Base-by-base conservation (phyloP, 2,329 filamentous ascomycete genomes). In the Aurifilum marmelostoma region DNA sequence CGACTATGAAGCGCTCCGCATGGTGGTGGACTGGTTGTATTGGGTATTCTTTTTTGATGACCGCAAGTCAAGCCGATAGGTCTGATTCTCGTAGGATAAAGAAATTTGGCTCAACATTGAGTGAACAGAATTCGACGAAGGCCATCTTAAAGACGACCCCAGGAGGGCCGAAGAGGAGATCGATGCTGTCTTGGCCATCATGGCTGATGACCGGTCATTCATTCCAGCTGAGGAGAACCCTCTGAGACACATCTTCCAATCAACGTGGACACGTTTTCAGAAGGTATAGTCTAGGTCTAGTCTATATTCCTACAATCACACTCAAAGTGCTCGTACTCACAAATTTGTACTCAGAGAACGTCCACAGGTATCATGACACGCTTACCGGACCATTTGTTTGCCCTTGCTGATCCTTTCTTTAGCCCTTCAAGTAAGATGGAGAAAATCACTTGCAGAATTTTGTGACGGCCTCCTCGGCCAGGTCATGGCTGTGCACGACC, bases 21-120 rank as follows among this genome's bases (percentile, higher is more conserved):
- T 61, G 58, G 58, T 61, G 12, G 58, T 61, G 32, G 58, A 61
- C n/a, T 61, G 58, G 58, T 70, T 75, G 73, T 62, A 75, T 16
- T 61, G 58, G 58, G 58, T 54, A 27, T 54, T 54, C 24, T 54
- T 54, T 27, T 54, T 54, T 16, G 50, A 54, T 54, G 50, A 54
- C 16, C 50, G 50, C 29, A 27, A 9, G 50, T 54, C 2, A 12
- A 5, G 29, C 14, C 14, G 24, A 54, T 9, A 27, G 11, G 3
- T 27, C 14, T 12, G 14, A 16, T 7, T 11, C 8, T 47, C 9
- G 43, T 21, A 2, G 8, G 4, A 8, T 27, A 8, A 24, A 52
- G 24, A 27, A 9, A 16, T 29, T 11, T 54, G 11, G 24, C 50
- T 54, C 24, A 54, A 5, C 24, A 54, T 27, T 16, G 5, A 11